phyloP scores from a whole-genome alignment of 164 flowering plant species.

The Magnolia kwangsiensis region DNA sequence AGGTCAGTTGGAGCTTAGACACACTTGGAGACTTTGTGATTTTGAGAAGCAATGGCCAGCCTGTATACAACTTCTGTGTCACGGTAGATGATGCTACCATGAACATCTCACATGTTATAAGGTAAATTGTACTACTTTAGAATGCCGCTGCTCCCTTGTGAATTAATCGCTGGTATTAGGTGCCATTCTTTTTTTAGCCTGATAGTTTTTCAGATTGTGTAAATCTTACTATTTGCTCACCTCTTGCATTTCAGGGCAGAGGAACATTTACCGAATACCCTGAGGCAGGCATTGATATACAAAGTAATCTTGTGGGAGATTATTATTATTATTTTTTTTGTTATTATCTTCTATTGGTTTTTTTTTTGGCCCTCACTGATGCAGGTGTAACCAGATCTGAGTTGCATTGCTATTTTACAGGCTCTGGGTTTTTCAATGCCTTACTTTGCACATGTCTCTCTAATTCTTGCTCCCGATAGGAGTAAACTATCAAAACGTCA shows the following conservation, averaged over 20 bases:
- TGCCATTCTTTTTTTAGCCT: background rate
- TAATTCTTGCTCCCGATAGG: slow-evolving; percentile 95
- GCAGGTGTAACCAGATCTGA: background rate
- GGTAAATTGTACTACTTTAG: slow-evolving; percentile 34
- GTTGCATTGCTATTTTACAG: slow-evolving; percentile 33
- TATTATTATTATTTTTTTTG: slow-evolving; percentile 1
- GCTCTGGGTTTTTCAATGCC: slow-evolving; percentile 94
- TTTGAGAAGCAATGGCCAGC: slow-evolving; percentile 95
- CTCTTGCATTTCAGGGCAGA: slow-evolving; percentile 70
- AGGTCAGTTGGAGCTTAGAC: slow-evolving; percentile 86
- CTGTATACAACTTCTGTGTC: slow-evolving; percentile 97
- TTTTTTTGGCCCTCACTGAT: background rate
- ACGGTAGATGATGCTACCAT: slow-evolving; percentile 98
- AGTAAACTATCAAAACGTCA: slow-evolving; percentile 95
- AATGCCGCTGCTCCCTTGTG: background rate
- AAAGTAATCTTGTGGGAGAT: slow-evolving; percentile 39
- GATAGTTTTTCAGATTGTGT: background rate
- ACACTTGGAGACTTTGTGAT: slow-evolving; percentile 96
- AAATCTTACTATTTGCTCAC: background rate
- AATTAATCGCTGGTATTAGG: background rate
- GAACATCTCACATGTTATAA: slow-evolving; percentile 96
- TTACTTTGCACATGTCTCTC: slow-evolving; percentile 88
- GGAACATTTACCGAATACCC: slow-evolving; percentile 90
- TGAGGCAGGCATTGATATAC: slow-evolving; percentile 90
- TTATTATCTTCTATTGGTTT: background rate